Evolutionary conservation across 495 filamentous ascomycete species (phyloP), one percentile per base, ranked within the genome.

Genomic region (Darksidea phi): DNA sequence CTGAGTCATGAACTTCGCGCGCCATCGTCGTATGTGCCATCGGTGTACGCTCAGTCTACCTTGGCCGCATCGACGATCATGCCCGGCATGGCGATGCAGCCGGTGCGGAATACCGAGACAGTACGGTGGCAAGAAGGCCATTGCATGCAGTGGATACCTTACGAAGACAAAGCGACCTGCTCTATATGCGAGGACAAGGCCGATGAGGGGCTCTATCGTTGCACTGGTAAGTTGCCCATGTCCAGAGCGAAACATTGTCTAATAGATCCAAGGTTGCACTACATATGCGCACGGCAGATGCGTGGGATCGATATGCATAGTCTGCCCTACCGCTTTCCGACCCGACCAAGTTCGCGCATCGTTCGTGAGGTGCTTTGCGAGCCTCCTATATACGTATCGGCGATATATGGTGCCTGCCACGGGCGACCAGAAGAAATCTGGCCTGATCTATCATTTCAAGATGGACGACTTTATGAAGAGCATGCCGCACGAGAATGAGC

Each of bases 31-130:
- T 98, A 98, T 76, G 92, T 94, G 1, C 93, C 94, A 1, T 97
- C 93, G 2, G 90, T 92, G 1, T 98, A 97, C 74, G 94, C 94
- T 1, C 90, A 93, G 67, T 96, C 92, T 15, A 98, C 94, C 10
- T 80, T 97, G n/a, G 94, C 94, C 28, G 94, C 94, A n/a, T 96
- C 91, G 13, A 98, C 94, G 0, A 86, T 98, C 68, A 96, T 98
- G 84, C 93, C 94, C 12, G 90, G 91, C 70, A 84, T 95, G 75
- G 78, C 90, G 48, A 78, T 89, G 63, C 91, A 95, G 69, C 90
- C 89, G 1, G 88, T 96, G 7, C 79, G 82, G 36, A 95, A 96
- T 67, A 89, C 88, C 2, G 90, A 95, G 37, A 92, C 84, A 32
- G 91, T 84, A 3, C 84, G 86, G 59, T 97, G 93, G 94, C 84